Evolutionary conservation across 164 flowering plant species (phyloP).

Genomic region (Macadamia integrifolia): DNA sequence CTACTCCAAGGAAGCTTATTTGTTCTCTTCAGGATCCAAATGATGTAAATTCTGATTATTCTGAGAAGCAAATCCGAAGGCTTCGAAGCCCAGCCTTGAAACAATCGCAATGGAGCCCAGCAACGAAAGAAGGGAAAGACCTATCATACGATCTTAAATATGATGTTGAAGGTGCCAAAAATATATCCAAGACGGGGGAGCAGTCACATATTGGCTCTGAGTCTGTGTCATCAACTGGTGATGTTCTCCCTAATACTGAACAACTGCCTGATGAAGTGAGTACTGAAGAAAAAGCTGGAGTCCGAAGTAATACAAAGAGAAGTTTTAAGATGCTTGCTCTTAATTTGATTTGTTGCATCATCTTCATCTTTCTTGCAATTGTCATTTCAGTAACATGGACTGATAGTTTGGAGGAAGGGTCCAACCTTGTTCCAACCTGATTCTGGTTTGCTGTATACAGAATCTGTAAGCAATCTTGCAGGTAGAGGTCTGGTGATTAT

Average conservation of each 20-base stretch:
- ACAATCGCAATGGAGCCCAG: conserved; percentile 35
- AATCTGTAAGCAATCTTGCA: neutral
- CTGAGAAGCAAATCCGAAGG: conserved; percentile 28
- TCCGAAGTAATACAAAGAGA: conserved; percentile 7
- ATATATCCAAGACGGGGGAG: conserved; percentile 18
- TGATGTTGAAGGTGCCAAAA: conserved; percentile 18
- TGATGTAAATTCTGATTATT: conserved; percentile 27
- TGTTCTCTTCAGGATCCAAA: conserved; percentile 62
- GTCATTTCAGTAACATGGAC: conserved; percentile 23
- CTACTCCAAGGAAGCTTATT: conserved; percentile 77
- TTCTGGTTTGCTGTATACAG: neutral
- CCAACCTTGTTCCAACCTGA: conserved; percentile 63
- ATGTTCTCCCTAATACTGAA: conserved; percentile 19
- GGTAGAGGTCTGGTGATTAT: too few relatives aligned
- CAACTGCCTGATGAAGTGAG: conserved; percentile 13
- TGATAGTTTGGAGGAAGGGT: conserved; percentile 27
- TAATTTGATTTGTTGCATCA: conserved; percentile 22
- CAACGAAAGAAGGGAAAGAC: conserved; percentile 25
- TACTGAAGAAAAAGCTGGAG: conserved; percentile 15
- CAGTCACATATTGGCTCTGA: conserved; percentile 35
- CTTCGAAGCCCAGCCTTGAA: conserved; percentile 35
- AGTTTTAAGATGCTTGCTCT: conserved; percentile 14
- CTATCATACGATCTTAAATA: conserved; percentile 6
- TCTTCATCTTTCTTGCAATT: conserved; percentile 29
- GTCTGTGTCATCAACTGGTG: conserved; percentile 59